A percentile compares a stretch with the other conserved stretches of the same genome.
Evolutionary conservation across 2,329 filamentous ascomycete genomes (phyloP).

Genomic region (Xylaria digitata): DNA sequence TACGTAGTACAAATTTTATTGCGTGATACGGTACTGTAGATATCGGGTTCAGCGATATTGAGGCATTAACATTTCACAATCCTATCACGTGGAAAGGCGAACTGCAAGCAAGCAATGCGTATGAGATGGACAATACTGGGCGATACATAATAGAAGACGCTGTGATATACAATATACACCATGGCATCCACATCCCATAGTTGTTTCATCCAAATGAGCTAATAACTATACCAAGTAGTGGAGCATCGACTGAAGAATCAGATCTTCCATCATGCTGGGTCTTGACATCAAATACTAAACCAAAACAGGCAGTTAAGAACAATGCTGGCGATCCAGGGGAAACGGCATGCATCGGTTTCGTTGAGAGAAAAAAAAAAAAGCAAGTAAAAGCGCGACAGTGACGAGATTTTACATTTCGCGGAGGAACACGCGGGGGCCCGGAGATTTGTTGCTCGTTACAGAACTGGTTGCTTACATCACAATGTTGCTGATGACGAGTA

Average conservation of each 20-base stretch:
- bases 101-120: constrained; percentile 36
- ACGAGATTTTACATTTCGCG: constrained; percentile 25
- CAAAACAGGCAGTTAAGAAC: constrained; percentile 32
- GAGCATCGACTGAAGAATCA: constrained; percentile 28
- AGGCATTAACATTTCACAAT: constrained; percentile 15
- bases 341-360: constrained; percentile 19
- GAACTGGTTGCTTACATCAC: constrained; percentile 12
- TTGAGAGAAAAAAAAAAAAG: not conserved
- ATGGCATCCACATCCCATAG: constrained; percentile 6
- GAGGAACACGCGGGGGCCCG: constrained; percentile 16
- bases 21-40: constrained; percentile 13
- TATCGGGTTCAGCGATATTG: constrained; percentile 21
- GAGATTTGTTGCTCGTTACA: constrained; percentile 12
- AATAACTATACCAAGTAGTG: not conserved
- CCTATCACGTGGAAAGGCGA: constrained; percentile 36
- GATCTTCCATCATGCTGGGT: constrained; percentile 29
- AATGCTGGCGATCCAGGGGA: constrained; percentile 26
- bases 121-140: constrained; percentile 15
- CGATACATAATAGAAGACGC: not conserved
- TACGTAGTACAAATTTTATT: constrained; percentile 16
- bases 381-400: constrained; percentile 28
- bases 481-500: constrained; percentile 20
- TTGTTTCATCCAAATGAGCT: constrained; percentile 33
- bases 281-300: constrained; percentile 38
- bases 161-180: not conserved